Conservation (phyloP, 1,284 basidiomycete genomes). For the Ganoderma lingzhi region DNA sequence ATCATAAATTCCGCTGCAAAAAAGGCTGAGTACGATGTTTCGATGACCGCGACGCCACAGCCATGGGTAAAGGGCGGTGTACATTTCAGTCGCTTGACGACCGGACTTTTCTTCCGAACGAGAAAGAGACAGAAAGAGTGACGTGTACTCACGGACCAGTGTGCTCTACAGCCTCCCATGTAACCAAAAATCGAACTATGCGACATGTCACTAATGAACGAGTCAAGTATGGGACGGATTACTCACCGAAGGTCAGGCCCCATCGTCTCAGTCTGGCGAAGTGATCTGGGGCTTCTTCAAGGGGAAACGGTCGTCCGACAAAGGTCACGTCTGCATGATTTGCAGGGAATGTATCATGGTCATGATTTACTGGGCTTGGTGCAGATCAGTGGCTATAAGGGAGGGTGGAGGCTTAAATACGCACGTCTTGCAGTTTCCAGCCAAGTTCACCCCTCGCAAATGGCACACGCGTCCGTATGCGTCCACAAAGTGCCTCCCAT, state of each 20-base stretch:
- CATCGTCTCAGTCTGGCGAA: conserved; percentile 82
- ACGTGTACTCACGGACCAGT: conserved; percentile 75
- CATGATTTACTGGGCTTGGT: conserved; percentile 67
- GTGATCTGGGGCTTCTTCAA: conserved; percentile 86
- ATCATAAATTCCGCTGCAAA: conserved; percentile 81
- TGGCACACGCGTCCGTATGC: conserved; percentile 77
- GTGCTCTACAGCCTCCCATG: conserved; percentile 98
- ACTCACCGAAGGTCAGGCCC: conserved; percentile 86
- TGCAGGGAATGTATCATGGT: conserved; percentile 68
- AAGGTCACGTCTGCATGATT: conserved; percentile 75
- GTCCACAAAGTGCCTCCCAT: conserved; percentile 84
- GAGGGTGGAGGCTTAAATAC: conserved; percentile 41
- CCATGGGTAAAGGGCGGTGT: too few relatives aligned
- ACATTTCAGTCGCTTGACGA: not conserved
- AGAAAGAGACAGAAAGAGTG: not conserved
- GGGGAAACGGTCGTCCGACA: conserved; percentile 84
- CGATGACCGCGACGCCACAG: too few relatives aligned
- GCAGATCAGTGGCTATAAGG: conserved; percentile 7
- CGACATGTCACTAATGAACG: conserved; percentile 3
- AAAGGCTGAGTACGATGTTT: not conserved
- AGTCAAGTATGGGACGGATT: not conserved
- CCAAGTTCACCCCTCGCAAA: conserved; percentile 84
- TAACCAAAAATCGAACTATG: conserved; percentile 87
- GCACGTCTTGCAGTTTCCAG: conserved; percentile 85
- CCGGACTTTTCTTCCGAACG: not conserved